Base-by-base conservation (phyloP, 352 stramenopile genomes). In the Pythium aristosporum region DNA sequence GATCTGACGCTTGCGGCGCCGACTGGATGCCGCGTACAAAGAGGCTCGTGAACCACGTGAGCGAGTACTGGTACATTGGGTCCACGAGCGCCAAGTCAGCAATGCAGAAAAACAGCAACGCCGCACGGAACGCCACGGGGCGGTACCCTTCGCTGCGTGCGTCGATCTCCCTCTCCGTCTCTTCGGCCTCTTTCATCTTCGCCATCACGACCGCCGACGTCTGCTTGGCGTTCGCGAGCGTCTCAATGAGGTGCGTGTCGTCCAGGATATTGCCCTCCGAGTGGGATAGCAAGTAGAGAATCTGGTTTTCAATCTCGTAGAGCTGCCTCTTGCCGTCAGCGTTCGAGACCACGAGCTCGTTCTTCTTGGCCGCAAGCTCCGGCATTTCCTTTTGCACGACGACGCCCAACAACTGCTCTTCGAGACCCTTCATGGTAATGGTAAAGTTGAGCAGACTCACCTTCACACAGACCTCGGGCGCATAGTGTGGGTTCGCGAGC, bases 361-460 rank as follows among this genome's bases (percentile, higher is more conserved):
- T 96, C 63, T 97, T 97, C 73, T 97, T 96, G 32, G 89, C 85
- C 1, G 87, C 88, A 0, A 98, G 61, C 37, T 97, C 89, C 2
- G 92, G 92, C 41, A 96, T 79, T 57, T 98, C 92, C 34, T 96
- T 92, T 21, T 86, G 77, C 39, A 98, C 85, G 12, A 96, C 88
- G 28, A 96, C 88, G 49, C 87, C 87, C 1, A 97, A 77, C 30
- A 97, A 61, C 60, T 98, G 92, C 59, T 97, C 92, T 69, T 97
- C 89, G 0, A 98, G 73, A 0, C 92, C 92, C 50, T 91, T 92
- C 73, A 93, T 89, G 11, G 90, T 98, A 69, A 97, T 97, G 0
- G 91, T 97, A 63, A 98, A 98, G 64, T 98, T 97, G 3, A 97
- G 67, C 20, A 98, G 34, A 68, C 81, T 94, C 36, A 98, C 92